Percentiles rank a stretch among this genome's conserved stretches.
phyloP scores from a whole-genome alignment of 176 grass and related monocot species.

The Dendrocalamus sinicus region DNA sequence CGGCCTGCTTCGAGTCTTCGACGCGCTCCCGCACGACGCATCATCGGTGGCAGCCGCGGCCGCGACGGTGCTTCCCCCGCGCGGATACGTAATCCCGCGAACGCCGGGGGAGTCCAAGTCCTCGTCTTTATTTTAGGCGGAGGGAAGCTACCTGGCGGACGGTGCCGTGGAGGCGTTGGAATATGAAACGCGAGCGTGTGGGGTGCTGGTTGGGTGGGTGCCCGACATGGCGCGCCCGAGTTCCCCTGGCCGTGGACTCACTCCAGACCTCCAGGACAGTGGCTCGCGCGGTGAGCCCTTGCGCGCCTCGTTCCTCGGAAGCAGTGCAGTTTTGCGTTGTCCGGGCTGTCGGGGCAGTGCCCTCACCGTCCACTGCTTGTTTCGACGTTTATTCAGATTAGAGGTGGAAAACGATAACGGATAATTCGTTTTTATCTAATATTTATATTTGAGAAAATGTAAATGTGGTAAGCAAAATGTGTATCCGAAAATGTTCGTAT shows the following conservation, averaged over 20 bases:
- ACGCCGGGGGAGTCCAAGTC: background rate
- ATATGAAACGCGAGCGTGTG: background rate
- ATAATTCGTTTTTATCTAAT: too few species aligned
- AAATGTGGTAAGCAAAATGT: too few species aligned
- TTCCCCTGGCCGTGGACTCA: background rate
- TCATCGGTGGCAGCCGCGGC: background rate
- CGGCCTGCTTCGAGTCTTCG: background rate
- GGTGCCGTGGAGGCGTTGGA: background rate
- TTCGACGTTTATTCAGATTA: background rate
- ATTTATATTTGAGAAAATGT: too few species aligned
- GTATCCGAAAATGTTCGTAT: too few species aligned
- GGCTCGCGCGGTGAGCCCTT: background rate
- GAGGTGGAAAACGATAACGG: too few species aligned
- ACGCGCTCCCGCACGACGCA: constrained; percentile 26
- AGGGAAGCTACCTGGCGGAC: constrained; percentile 24
- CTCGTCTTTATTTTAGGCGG: background rate
- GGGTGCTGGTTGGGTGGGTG: constrained; percentile 27
- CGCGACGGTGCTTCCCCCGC: background rate
- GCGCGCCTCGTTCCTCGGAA: background rate
- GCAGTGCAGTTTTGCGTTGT: background rate
- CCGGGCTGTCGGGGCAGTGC: background rate
- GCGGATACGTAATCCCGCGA: background rate
- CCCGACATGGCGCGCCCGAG: constrained; percentile 34
- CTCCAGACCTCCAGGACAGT: background rate
- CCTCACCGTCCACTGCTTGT: background rate